These are phyloP conservation scores for Apiotrichum mycotoxinovorans DNA, from an alignment of 1,284 basidiomycete species.

Conservation along the genomic window DNA sequence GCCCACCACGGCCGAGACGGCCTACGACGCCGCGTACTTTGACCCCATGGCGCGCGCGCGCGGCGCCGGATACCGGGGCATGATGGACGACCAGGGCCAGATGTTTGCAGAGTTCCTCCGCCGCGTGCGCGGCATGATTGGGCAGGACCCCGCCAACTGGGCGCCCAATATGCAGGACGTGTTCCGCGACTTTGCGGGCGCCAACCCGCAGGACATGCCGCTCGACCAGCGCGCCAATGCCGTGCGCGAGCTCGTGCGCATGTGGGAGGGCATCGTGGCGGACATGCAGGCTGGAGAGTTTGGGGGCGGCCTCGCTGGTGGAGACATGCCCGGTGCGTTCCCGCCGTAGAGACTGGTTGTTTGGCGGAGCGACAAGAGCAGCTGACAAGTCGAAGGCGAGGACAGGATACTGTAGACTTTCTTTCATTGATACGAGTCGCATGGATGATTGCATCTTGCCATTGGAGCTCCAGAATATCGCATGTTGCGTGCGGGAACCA, in stretches of 20 bases:
- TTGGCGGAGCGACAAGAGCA: neutral
- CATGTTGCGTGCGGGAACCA: no score
- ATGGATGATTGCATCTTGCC: no score
- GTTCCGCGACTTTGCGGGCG: slow-evolving; percentile 16
- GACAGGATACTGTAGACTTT: no score
- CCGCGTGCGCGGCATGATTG: slow-evolving; percentile 13
- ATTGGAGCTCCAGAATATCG: no score
- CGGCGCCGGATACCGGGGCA: slow-evolving; percentile 11
- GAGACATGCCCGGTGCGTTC: slow-evolving; percentile 17
- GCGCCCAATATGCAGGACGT: slow-evolving; percentile 12
- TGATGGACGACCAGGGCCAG: slow-evolving; percentile 1
- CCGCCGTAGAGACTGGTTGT: no score
- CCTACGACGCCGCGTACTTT: slow-evolving; percentile 72
- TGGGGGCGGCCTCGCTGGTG: neutral
- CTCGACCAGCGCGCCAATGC: slow-evolving; percentile 11
- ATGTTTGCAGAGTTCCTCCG: slow-evolving; percentile 18
- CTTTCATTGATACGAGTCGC: no score
- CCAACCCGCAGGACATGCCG: slow-evolving; percentile 12
- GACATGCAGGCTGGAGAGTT: slow-evolving; percentile 7
- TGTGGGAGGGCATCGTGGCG: slow-evolving; percentile 17
- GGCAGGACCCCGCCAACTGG: slow-evolving; percentile 13
- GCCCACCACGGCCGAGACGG: slow-evolving; percentile 58
- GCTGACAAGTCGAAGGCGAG: neutral
- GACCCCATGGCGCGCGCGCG: slow-evolving; percentile 16
- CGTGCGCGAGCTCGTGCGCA: slow-evolving; percentile 15